Evolutionary conservation across 306 rosid species (phyloP), one percentile per base, ranked within the genome.

Genomic region (Macrotyloma uniflorum): DNA sequence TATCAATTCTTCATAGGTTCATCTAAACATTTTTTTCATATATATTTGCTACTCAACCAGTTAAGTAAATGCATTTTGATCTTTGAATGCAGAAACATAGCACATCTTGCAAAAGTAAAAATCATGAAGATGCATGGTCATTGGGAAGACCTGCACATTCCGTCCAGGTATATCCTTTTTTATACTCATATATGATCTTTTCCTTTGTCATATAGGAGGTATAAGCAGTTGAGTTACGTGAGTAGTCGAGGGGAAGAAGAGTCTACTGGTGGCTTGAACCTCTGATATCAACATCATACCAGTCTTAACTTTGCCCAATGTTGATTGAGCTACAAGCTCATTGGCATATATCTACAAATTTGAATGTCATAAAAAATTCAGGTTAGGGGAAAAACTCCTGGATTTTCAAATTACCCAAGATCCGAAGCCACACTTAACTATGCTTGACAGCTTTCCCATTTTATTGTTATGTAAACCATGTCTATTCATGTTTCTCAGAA

Each of bases 81-180:
- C 75, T 57, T 51, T 61, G 28, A 59, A 77, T 70, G 70, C 87
- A 95, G 99, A 87, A 91, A 90, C 83, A 87, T 95, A 62, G 88
- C 91, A 33, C 94, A 91, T 62, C 86, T 95, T 74, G 93, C 95
- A 57, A 92, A 95, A 81, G 92, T 95, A 63, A 85, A 65, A 80
- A 51, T 91, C 88, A 87, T 91, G 96, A 91, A 80, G 84, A 66
- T 7, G 49, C 85, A 51, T 24, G 90, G 88, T 75, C 81, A 20
- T 3, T 95, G 98, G 99, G 74, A 93, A 84, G 89, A 88, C 70
- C 87, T 95, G 62, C 23, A 24, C n/a, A 87, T 95, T 80, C 98
- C 91, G 82, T 80, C 67, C 23, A 80, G 97, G 99, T 91, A 85
- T 79, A 65, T 73, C 74, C 42, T 75, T 72, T 33, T 76, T 49